These are phyloP conservation scores for Asterionellopsis glacialis DNA, from an alignment of 108 stramenopile species.

Conservation along the genomic window DNA sequence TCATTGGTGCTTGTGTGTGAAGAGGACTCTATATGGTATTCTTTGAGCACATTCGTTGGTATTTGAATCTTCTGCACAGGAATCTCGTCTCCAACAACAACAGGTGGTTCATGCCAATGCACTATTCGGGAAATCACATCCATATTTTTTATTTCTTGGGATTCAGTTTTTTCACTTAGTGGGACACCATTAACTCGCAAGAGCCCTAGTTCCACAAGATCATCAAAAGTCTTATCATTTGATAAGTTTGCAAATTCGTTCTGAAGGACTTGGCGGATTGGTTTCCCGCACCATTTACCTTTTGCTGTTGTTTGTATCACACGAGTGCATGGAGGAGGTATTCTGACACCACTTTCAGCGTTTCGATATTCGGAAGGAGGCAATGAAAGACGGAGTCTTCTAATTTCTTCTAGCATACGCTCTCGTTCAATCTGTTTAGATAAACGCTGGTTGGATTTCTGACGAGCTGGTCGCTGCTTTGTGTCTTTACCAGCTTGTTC, in stretches of 20 bases:
- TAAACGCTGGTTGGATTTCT: constrained; percentile 28
- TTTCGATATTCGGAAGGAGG: constrained; percentile 32
- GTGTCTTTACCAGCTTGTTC: not conserved
- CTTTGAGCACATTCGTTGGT: constrained; percentile 25
- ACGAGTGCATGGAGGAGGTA: constrained; percentile 54
- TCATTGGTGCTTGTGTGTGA: not conserved
- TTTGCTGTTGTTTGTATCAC: constrained; percentile 51
- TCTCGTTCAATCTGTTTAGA: constrained; percentile 36
- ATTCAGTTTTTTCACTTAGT: constrained; percentile 9
- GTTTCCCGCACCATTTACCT: constrained; percentile 69
- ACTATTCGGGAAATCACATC: constrained; percentile 54
- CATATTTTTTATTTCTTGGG: constrained; percentile 50
- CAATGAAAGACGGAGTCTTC: constrained; percentile 26
- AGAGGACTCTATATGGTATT: constrained; percentile 11
- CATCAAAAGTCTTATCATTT: constrained; percentile 17
- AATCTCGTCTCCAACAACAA: constrained; percentile 47
- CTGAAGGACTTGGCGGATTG: constrained; percentile 41
- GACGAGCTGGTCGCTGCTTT: constrained; percentile 12
- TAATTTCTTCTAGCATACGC: constrained; percentile 40
- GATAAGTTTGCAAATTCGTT: constrained; percentile 50
- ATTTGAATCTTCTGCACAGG: constrained; percentile 42
- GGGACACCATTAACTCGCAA: constrained; percentile 54
- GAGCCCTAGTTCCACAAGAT: constrained; percentile 37
- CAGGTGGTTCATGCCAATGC: constrained; percentile 85
- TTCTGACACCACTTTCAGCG: constrained; percentile 37